Base-by-base conservation (phyloP, 2,329 filamentous ascomycete genomes). In the Scleromitrula shiraiana region DNA sequence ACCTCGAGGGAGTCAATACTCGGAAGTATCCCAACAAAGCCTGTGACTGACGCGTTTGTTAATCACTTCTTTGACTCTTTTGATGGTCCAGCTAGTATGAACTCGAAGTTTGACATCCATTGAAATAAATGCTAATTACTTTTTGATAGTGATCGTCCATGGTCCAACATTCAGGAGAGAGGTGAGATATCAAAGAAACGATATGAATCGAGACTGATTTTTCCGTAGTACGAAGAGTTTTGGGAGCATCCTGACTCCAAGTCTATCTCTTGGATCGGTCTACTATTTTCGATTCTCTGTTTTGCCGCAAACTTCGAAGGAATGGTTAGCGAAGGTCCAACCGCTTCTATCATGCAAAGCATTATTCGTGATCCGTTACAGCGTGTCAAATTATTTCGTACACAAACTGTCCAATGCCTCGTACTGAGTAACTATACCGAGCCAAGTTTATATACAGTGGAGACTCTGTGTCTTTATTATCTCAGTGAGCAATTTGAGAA, bases 401-500 rank as follows among this genome's bases (percentile, higher is more conserved):
- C 69, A 7, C 74, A 71, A 20, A 70, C 72, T 2, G 71, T 72
- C 19, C 72, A 70, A 66, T 75, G 75, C n/a, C 66, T 80, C 24
- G 64, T 74, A 12, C 63, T 65, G 54, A 70, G 71, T 2, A 73
- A 72, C 48, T 78, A 77, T 56, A 68, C 69, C 1, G 69, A 71
- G 35, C 75, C 77, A 0, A 69, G 67, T 10, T 59, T 65, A 7
- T 66, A 63, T 38, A 78, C 74, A 1, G 62, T 78, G 14, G 71
- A 72, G 40, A 71, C 75, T 2, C 69, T 79, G 36, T 51, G 78
- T 7, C 62, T 78, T 9, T 77, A 76, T 49, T 65, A 71, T 19
- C 70, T 78, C 54, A 67, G 70, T 1, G 70, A 77, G 50, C 77
- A 78, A 54, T 58, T 77, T 24, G 64, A 70, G 42, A 73, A 70